phyloP scores from a whole-genome alignment of 257 asterid genomes.

The Ilex asprella region DNA sequence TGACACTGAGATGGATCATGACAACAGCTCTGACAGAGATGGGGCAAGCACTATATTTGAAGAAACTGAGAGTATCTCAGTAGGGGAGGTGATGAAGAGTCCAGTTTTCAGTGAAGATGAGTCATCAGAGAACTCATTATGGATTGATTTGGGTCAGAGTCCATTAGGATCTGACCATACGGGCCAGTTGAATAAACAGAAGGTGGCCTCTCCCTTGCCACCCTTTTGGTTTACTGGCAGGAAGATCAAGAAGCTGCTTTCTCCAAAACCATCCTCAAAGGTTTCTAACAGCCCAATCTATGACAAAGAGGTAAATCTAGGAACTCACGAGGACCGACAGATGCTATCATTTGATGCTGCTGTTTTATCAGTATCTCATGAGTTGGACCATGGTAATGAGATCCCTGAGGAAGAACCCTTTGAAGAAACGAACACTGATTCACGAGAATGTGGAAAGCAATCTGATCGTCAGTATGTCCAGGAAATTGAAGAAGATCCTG shows the following conservation, averaged over 20 bases:
- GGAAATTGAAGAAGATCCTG: slow-evolving; percentile 74
- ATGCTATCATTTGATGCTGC: slow-evolving; percentile 89
- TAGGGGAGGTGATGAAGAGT: slow-evolving; percentile 95
- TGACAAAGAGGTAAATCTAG: slow-evolving; percentile 47
- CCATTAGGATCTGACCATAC: slow-evolving; percentile 67
- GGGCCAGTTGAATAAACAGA: slow-evolving; percentile 49
- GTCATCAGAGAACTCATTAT: slow-evolving; percentile 87
- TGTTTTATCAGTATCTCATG: slow-evolving; percentile 80
- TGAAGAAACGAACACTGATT: slow-evolving; percentile 18
- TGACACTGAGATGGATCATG: slow-evolving; percentile 88
- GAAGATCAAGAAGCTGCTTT: slow-evolving; percentile 48
- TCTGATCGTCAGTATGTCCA: slow-evolving; percentile 22
- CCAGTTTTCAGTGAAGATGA: slow-evolving; percentile 96
- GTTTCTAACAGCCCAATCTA: slow-evolving; percentile 57
- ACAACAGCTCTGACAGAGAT: slow-evolving; percentile 80
- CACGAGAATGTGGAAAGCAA: slow-evolving; percentile 25
- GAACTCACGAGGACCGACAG: slow-evolving; percentile 34
- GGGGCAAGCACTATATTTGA: slow-evolving; percentile 94
- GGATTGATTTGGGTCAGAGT: slow-evolving; percentile 98
- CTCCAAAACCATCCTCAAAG: slow-evolving; percentile 58
- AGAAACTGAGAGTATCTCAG: slow-evolving; percentile 81
- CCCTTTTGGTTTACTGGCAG: slow-evolving; percentile 82
- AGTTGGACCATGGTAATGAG: slow-evolving; percentile 60
- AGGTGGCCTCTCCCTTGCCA: slow-evolving; percentile 63
- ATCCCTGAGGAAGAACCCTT: slow-evolving; percentile 56